These are phyloP conservation scores for Leccinum subgranulosum DNA, from an alignment of 768 basidiomycete species.

Conservation along the genomic window DNA sequence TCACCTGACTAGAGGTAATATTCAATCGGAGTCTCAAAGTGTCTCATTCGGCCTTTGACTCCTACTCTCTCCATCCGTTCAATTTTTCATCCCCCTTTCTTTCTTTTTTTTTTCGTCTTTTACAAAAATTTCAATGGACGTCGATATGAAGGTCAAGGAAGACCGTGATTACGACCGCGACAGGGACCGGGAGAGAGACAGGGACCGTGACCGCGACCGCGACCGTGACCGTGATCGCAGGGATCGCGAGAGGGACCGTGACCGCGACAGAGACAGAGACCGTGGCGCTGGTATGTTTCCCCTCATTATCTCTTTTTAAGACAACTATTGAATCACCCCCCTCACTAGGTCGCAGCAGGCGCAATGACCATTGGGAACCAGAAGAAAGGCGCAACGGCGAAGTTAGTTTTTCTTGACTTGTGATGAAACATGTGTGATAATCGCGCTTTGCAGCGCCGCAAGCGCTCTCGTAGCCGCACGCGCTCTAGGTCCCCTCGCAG, in stretches of 20 bases:
- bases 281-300: slow-evolving; percentile 44
- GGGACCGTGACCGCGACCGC: slow-evolving; percentile 35
- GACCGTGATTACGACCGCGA: slow-evolving; percentile 64
- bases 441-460: slow-evolving; percentile 48
- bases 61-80: slow-evolving; percentile 1
- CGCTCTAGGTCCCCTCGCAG: slow-evolving; percentile 66
- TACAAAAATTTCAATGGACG: slow-evolving; percentile 57
- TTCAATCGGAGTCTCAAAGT: slow-evolving; percentile 22
- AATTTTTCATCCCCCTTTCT: neutral
- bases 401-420: slow-evolving; percentile 38
- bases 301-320: neutral
- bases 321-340: neutral
- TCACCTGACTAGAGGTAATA: slow-evolving; percentile 14
- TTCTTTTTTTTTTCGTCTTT: slow-evolving; percentile 1
- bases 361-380: slow-evolving; percentile 80
- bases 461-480: slow-evolving; percentile 64
- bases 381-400: slow-evolving; percentile 73
- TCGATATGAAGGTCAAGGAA: slow-evolving; percentile 80
- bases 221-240: slow-evolving; percentile 38
- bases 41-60: slow-evolving; percentile 6
- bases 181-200: slow-evolving; percentile 43
- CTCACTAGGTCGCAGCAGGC: slow-evolving; percentile 43
- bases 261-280: slow-evolving; percentile 43
- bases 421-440: neutral
- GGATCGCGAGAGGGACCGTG: slow-evolving; percentile 45